Conservation (phyloP, 2,329 filamentous ascomycete genomes). For the Stromatinia cepivora region DNA sequence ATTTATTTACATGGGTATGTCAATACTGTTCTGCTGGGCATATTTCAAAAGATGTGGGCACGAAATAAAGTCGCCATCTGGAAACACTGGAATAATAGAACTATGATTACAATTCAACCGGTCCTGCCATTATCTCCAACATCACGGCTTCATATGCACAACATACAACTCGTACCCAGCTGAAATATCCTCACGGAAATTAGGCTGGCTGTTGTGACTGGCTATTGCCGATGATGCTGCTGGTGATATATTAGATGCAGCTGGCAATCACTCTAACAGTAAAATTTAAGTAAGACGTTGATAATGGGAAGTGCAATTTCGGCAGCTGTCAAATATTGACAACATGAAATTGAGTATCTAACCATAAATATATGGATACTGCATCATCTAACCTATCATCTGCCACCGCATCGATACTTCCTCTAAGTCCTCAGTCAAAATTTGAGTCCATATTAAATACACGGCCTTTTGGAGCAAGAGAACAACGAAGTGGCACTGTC, state of each 20-base stretch:
- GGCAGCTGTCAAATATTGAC: conserved; percentile 3
- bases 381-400: too few relatives aligned
- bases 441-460: background rate
- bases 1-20: too few relatives aligned
- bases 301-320: background rate
- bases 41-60: too few relatives aligned
- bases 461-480: background rate
- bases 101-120: background rate
- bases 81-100: background rate
- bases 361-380: background rate
- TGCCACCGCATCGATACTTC: background rate
- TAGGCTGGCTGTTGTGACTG: background rate
- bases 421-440: background rate
- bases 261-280: background rate
- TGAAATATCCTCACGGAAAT: background rate
- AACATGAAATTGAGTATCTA: background rate
- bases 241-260: background rate
- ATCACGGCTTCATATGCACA: background rate
- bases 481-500: background rate
- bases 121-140: background rate
- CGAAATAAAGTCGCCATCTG: too few relatives aligned
- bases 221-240: background rate
- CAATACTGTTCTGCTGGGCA: too few relatives aligned
- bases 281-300: background rate
- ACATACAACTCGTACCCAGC: background rate